phyloP scores from a whole-genome alignment of 1,284 basidiomycete species.

The Waitea zeae region DNA sequence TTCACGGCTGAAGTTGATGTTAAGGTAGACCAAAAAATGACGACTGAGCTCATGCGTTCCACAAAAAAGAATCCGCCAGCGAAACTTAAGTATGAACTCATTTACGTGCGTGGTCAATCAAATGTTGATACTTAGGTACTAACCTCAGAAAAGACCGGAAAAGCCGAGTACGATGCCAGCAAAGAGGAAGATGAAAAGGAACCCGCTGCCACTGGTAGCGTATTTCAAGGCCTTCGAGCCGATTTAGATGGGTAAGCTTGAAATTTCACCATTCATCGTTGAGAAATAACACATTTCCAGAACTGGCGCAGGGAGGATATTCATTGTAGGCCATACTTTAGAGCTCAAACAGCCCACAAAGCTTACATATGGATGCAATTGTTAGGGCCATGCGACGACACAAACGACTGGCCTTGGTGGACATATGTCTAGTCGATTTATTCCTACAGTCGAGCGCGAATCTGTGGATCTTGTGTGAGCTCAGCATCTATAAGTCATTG shows the following conservation, averaged over 20 bases:
- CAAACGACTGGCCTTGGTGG: constrained; percentile 93
- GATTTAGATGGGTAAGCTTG: constrained; percentile 75
- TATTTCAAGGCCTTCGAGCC: constrained; percentile 78
- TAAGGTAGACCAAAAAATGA: constrained; percentile 54
- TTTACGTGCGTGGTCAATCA: constrained; percentile 47
- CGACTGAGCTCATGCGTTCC: constrained; percentile 70
- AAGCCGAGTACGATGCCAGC: constrained; percentile 74
- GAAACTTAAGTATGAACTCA: constrained; percentile 65
- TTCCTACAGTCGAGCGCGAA: constrained; percentile 95
- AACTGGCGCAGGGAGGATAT: constrained; percentile 48
- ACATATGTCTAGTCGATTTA: constrained; percentile 84
- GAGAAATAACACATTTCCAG: constrained; percentile 5
- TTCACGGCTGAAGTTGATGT: constrained; percentile 75
- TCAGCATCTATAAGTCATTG: too few relatives aligned
- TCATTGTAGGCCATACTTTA: constrained; percentile 57
- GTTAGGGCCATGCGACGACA: constrained; percentile 66
- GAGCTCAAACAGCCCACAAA: neutral
- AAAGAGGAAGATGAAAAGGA: constrained; percentile 46
- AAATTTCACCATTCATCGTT: constrained; percentile 22
- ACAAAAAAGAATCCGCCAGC: constrained; percentile 91
- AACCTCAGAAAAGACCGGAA: too few relatives aligned
- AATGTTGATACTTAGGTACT: neutral
- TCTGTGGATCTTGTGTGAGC: constrained; percentile 79
- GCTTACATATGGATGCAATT: too few relatives aligned
- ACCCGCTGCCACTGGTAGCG: constrained; percentile 44